phyloP scores from a whole-genome alignment of 352 stramenopile genomes.

The Elongisporangium undulatum region DNA sequence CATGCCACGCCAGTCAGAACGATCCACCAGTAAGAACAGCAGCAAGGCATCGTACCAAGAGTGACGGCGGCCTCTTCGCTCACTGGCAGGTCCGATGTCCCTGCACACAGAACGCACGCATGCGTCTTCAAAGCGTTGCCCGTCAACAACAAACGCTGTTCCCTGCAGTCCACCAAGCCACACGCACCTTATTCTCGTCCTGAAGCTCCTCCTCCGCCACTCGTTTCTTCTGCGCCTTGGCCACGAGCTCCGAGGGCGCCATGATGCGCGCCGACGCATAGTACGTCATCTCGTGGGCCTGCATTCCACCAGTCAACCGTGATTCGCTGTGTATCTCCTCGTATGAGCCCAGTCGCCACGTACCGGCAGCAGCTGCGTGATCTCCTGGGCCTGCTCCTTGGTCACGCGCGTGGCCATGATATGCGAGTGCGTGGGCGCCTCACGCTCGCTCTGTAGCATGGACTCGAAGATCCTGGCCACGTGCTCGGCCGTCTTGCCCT shows the following conservation, averaged over 20 bases:
- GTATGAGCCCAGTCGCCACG: neutral
- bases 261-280: conserved; percentile 71
- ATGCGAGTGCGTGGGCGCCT: conserved; percentile 35
- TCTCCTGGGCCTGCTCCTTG: conserved; percentile 27
- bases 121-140: conserved; percentile 3
- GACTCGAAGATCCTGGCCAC: conserved; percentile 87
- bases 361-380: conserved; percentile 38
- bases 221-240: conserved; percentile 2
- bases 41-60: conserved; percentile 40
- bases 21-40: neutral
- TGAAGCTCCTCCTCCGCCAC: neutral
- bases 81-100: conserved; percentile 95
- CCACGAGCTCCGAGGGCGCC: conserved; percentile 31
- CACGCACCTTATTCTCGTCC: conserved; percentile 13
- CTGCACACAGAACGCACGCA: conserved; percentile 90
- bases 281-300: conserved; percentile 49
- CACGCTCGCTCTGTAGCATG: conserved; percentile 55
- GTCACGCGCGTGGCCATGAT: conserved; percentile 86
- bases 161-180: conserved; percentile 1
- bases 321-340: neutral
- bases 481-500: conserved; percentile 91
- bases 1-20: neutral
- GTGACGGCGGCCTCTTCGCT: conserved; percentile 95
- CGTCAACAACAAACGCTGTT: conserved; percentile 6
- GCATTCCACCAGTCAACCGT: conserved; percentile 2